These are phyloP conservation scores for Cercospora janseana DNA, from an alignment of 2,329 filamentous ascomycete species.

Conservation along the genomic window DNA sequence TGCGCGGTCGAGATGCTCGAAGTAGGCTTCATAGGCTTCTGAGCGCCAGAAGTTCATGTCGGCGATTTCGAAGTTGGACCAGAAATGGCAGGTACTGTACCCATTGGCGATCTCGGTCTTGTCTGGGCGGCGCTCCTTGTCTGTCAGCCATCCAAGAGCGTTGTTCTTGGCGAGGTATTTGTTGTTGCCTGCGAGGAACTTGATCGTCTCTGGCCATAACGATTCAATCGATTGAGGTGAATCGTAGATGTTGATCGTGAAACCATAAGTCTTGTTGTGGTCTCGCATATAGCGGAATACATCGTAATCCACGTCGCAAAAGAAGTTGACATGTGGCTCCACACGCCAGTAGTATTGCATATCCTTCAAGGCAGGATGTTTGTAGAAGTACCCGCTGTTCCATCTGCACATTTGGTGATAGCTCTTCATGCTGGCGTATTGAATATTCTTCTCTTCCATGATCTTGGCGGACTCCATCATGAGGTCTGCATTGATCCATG, in stretches of 20 bases:
- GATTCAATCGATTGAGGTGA: conserved; percentile 79
- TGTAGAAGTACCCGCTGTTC: conserved; percentile 98
- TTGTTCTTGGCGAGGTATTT: conserved; percentile 79
- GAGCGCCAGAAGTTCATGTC: conserved; percentile 92
- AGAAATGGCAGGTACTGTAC: conserved; percentile 98
- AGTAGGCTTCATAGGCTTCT: conserved; percentile 89
- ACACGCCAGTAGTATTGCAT: conserved; percentile 97
- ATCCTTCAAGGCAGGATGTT: conserved; percentile 80
- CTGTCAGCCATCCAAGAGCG: conserved; percentile 82
- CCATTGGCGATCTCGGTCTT: conserved; percentile 81
- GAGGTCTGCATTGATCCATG: conserved; percentile 87
- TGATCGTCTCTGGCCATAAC: conserved; percentile 92
- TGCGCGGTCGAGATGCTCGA: conserved; percentile 87
- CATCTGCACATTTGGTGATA: conserved; percentile 99
- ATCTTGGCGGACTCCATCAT: conserved; percentile 81
- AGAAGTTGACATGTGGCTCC: conserved; percentile 97
- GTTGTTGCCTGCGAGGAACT: conserved; percentile 77
- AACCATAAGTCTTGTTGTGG: conserved; percentile 97
- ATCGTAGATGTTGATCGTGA: conserved; percentile 97
- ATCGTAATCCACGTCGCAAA: conserved; percentile 98
- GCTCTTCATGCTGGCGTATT: conserved; percentile 83
- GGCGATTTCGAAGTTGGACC: conserved; percentile 97
- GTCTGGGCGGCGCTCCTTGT: conserved; percentile 71
- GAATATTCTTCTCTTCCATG: conserved; percentile 78
- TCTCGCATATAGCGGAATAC: conserved; percentile 98